Evolutionary conservation across 495 filamentous ascomycete species (phyloP).

Genomic region (Hypoxylon perforatum): DNA sequence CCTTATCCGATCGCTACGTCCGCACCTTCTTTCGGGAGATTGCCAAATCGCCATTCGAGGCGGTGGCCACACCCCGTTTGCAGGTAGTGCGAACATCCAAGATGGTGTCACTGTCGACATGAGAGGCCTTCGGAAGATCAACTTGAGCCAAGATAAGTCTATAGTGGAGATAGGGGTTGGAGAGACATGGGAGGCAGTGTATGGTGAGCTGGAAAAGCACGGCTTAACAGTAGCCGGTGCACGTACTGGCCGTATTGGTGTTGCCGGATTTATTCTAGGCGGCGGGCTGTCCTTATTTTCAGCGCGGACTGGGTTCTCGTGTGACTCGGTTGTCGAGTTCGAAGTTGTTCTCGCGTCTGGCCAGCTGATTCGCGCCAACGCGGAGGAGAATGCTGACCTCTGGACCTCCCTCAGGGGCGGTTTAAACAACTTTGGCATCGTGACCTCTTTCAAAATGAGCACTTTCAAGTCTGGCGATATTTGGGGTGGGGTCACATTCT

Average conservation of each 20-base stretch:
- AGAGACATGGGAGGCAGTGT: conserved; percentile 60
- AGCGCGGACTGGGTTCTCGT: conserved; percentile 53
- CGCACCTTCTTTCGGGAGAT: conserved; percentile 3
- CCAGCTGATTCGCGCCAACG: conserved; percentile 55
- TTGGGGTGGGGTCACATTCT: conserved; percentile 21
- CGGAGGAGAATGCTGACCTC: conserved; percentile 55
- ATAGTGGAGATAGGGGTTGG: conserved; percentile 51
- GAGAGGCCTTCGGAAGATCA: conserved; percentile 51
- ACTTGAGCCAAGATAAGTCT: conserved; percentile 39
- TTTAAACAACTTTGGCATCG: conserved; percentile 63
- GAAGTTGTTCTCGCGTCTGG: conserved; percentile 62
- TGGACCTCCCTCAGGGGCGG: conserved; percentile 64
- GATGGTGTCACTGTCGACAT: conserved; percentile 64
- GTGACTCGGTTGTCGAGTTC: conserved; percentile 56
- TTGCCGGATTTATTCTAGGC: conserved; percentile 64
- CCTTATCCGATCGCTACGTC: neutral
- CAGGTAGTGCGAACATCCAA: conserved; percentile 53
- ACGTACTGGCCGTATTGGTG: conserved; percentile 60
- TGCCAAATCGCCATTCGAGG: conserved; percentile 51
- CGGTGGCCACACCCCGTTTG: conserved; percentile 55
- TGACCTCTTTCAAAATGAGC: conserved; percentile 57
- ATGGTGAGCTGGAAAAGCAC: conserved; percentile 53
- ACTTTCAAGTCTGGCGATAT: conserved; percentile 26
- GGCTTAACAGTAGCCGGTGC: conserved; percentile 59
- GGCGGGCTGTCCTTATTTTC: conserved; percentile 60